Evolutionary conservation across 441 rosid genomes (phyloP), one percentile per base, ranked within the genome.

Genomic region (Erodium moschatum): DNA sequence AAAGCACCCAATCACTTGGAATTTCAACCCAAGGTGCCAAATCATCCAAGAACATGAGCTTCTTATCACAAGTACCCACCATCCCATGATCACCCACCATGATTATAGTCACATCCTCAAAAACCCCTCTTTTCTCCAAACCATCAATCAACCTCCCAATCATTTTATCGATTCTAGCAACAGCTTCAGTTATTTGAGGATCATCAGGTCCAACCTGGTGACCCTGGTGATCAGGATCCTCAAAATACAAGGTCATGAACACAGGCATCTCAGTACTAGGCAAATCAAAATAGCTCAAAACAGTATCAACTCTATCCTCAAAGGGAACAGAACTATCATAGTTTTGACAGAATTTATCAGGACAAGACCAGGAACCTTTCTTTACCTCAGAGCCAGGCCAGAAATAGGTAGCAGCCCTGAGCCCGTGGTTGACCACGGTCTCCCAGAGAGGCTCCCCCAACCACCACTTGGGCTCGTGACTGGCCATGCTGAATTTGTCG

Each of bases 311-410:
- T 21, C 98, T 81, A 1, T 91, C 89, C 79, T 91, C 97, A 61
- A 89, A 91, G 8, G 95, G 89, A 71, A 93, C 92, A 0, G 96
- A 89, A 0, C 76, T 85, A 75, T 93, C 83, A 65, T 89, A 93
- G 60, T 16, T 7, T 81, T 72, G 79, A 64, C 98, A 93, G 2
- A 71, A 80, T 10, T 67, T 75, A 40, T 74, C 48, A 66, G 97
- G 98, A 61, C 98, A 93, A 69, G 78, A 52, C 98, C 98, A 93
- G 50, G 86, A 82, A 33, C 96, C 96, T 61, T 89, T 89, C 50
- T 85, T 87, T 54, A 88, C 97, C 81, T 93, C 98, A 76, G 97
- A 85, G 33, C 98, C 98, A 63, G 98, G 98, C 98, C 98, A 91
- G 66, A 93, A 93, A 78, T 80, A 93, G 33, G 95, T 82, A 54